Base-by-base conservation (phyloP, 768 basidiomycete species). In the Lentinula detonsa region DNA sequence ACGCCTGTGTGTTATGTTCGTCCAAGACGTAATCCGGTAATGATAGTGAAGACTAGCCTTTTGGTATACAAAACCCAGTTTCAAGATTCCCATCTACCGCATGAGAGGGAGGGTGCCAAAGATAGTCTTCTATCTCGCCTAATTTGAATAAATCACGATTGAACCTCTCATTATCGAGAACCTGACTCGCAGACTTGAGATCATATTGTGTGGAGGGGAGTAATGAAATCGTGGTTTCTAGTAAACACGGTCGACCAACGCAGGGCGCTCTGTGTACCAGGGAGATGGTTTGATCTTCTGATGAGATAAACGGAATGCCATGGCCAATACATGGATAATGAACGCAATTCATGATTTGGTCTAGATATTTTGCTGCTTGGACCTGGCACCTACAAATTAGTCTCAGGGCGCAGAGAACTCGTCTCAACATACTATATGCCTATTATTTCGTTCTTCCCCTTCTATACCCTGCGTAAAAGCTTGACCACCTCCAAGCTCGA, bases 401-500 rank as follows among this genome's bases (percentile, higher is more conserved):
- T 9, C 35, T 48, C 23, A 6, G 15, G 57, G 3, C 6, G 6
- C 16, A 15, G 34, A 64, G 50, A 28, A 50, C 31, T 28, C 11
- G 57, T 51, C 55, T 42, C 33, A 42, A 75, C 85, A 63, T 61
- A 87, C 86, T 59, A 87, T 85, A 65, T 88, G 82, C 48, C 67
- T 69, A 54, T 74, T 75, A 64, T 89, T 89, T 59, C 85, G 73
- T 62, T 82, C 77, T 42, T 81, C 74, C 13, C 88, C 86, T 65
- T 84, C 81, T 0, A 68, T 64, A 8, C 86, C 85, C 0, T 82
- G 76, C 9, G 86, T 88, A 66, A 89, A 90, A 6, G 85, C 77
- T 57, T 83, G 72, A 0, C 84, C 85, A 3, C 84, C 85, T 39
- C 76, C 82, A 3, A 89, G 75, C 60, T 81, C 78, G 49, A 85